Conservation (phyloP, 306 rosid genomes). For the Amphicarpaea edgeworthii region DNA sequence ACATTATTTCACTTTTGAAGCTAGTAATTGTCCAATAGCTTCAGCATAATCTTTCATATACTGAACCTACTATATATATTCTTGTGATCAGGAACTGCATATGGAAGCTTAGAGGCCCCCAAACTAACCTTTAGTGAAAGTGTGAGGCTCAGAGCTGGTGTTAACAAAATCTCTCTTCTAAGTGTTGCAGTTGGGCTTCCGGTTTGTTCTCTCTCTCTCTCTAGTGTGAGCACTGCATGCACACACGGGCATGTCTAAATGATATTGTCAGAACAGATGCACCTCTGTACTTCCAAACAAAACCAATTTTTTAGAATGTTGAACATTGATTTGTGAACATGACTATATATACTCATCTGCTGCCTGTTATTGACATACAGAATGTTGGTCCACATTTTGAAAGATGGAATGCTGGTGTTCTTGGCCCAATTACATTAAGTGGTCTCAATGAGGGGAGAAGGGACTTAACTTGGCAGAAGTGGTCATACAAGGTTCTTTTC, state of each 20-base stretch:
- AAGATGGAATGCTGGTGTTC: slow-evolving; percentile 97
- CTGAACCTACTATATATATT: slow-evolving; percentile 32
- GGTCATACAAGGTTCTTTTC: slow-evolving; percentile 90
- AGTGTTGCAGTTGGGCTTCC: slow-evolving; percentile 99
- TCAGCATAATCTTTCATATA: slow-evolving; percentile 29
- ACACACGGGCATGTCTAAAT: not conserved
- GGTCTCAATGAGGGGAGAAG: slow-evolving; percentile 95
- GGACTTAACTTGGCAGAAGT: slow-evolving; percentile 97
- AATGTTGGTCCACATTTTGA: slow-evolving; percentile 98
- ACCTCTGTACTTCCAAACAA: slow-evolving; percentile 24
- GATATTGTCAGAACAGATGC: slow-evolving; percentile 13
- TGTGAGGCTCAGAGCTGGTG: slow-evolving; percentile 83
- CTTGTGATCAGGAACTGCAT: slow-evolving; percentile 74
- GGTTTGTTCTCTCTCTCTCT: slow-evolving; percentile 60
- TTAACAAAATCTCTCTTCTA: slow-evolving; percentile 84
- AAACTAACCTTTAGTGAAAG: slow-evolving; percentile 76
- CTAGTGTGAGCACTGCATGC: not conserved
- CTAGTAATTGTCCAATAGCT: slow-evolving; percentile 38
- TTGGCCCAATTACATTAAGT: slow-evolving; percentile 81
- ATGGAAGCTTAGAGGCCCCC: slow-evolving; percentile 87
- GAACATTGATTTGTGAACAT: slow-evolving; percentile 3
- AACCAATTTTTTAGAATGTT: slow-evolving; percentile 26
- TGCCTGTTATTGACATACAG: slow-evolving; percentile 55
- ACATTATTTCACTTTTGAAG: slow-evolving; percentile 16
- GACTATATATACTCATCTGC: slow-evolving; percentile 36